These are phyloP conservation scores for Pseudozyma flocculosa DNA, from an alignment of 1,284 basidiomycete species.

Conservation along the genomic window DNA sequence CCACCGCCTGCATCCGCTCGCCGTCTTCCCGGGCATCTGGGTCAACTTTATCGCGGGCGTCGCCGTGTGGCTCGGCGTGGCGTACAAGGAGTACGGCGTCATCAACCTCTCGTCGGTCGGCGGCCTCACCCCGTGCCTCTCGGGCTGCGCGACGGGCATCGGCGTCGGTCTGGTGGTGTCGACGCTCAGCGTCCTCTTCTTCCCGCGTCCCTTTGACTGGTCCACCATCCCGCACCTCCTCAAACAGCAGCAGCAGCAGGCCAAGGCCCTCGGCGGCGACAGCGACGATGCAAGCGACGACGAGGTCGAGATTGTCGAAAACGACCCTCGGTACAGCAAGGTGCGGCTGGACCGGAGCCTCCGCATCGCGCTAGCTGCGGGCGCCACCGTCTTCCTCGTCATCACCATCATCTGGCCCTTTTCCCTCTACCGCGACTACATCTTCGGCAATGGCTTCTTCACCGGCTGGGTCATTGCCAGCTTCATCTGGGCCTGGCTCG, in stretches of 20 bases:
- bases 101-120: conserved; percentile 35
- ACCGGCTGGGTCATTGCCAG: conserved; percentile 51
- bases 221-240: conserved; percentile 24
- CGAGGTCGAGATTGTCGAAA: conserved; percentile 28
- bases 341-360: conserved; percentile 25
- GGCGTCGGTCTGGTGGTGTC: conserved; percentile 35
- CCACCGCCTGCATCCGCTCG: conserved; percentile 36
- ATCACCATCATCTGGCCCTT: conserved; percentile 56
- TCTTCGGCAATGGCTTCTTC: conserved; percentile 52
- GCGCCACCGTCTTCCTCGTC: conserved; percentile 38
- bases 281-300: conserved; percentile 1
- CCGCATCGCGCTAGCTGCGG: conserved; percentile 19
- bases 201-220: conserved; percentile 45
- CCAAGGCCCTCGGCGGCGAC: conserved; percentile 10
- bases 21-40: conserved; percentile 51
- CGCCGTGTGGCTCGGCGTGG: conserved; percentile 50
- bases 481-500: conserved; percentile 49
- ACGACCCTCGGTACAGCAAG: conserved; percentile 20
- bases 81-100: conserved; percentile 34
- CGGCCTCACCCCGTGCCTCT: conserved; percentile 33
- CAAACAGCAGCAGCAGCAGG: conserved; percentile 15
- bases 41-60: conserved; percentile 47
- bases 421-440: conserved; percentile 52
- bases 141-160: conserved; percentile 44
- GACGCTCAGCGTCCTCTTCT: conserved; percentile 19